A percentile compares a stretch with the other conserved stretches of the same genome.
These are phyloP conservation scores for Neurospora cerealis DNA, from an alignment of 495 filamentous ascomycete genomes.

Conservation along the genomic window DNA sequence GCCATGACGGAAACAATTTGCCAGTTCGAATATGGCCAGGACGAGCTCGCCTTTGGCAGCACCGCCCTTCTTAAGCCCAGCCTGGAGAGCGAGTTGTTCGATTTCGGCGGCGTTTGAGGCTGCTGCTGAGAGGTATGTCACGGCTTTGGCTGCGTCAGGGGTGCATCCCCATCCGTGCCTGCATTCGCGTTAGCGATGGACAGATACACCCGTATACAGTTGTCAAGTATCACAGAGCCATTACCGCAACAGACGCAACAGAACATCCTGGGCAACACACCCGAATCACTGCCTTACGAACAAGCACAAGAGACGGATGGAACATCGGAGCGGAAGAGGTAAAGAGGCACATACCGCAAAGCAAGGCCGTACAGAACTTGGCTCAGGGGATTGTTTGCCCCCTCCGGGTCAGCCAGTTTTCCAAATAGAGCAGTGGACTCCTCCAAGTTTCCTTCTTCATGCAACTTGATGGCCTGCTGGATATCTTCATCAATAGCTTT, in stretches of 20 bases:
- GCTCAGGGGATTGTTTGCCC: constrained; percentile 82
- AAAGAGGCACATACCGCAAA: constrained; percentile 53
- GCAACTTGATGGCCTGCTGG: constrained; percentile 89
- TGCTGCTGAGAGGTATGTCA: constrained; percentile 76
- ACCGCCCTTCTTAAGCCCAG: constrained; percentile 86
- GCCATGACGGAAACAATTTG: constrained; percentile 91
- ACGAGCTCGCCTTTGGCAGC: constrained; percentile 94
- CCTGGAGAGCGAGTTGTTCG: constrained; percentile 70
- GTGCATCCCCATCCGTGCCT: constrained; percentile 92
- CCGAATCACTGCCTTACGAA: neutral
- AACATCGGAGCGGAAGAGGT: neutral
- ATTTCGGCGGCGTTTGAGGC: constrained; percentile 85
- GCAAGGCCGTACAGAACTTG: constrained; percentile 96
- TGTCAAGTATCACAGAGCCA: neutral
- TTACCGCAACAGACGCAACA: neutral
- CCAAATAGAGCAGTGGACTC: constrained; percentile 79
- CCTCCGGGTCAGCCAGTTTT: constrained; percentile 72
- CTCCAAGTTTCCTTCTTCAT: constrained; percentile 71
- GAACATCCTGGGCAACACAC: neutral
- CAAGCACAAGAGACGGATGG: neutral
- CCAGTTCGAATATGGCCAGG: constrained; percentile 92
- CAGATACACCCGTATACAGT: neutral
- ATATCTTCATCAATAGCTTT: constrained; percentile 64
- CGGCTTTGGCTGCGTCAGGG: constrained; percentile 58
- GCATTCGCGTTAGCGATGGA: neutral